These are phyloP conservation scores for Skeletonema potamos DNA, from an alignment of 108 stramenopile species.

Conservation along the genomic window DNA sequence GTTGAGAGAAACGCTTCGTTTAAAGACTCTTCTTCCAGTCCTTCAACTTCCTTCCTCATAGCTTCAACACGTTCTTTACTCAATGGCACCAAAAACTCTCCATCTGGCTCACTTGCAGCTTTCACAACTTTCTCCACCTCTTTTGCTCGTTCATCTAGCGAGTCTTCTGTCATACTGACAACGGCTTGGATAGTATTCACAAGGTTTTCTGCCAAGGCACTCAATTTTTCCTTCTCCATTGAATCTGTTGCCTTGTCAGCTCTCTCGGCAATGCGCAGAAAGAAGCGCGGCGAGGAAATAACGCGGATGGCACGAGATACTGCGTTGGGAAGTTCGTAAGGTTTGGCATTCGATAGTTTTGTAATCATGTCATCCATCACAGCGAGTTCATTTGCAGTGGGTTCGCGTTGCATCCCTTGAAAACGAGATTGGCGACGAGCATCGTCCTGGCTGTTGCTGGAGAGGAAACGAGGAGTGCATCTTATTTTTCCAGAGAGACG, in stretches of 20 bases:
- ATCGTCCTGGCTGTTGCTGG: slow-evolving; percentile 18
- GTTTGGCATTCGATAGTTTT: slow-evolving; percentile 77
- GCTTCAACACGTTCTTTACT: slow-evolving; percentile 58
- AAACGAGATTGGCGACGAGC: slow-evolving; percentile 50
- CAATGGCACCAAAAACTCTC: slow-evolving; percentile 87
- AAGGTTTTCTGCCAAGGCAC: slow-evolving; percentile 72
- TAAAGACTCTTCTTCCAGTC: slow-evolving; percentile 55
- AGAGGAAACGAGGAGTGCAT: slow-evolving; percentile 11
- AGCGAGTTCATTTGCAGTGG: slow-evolving; percentile 59
- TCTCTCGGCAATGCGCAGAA: slow-evolving; percentile 80
- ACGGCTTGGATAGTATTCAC: slow-evolving; percentile 77
- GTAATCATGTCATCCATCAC: slow-evolving; percentile 91
- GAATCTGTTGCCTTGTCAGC: slow-evolving; percentile 50
- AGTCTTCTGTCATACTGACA: slow-evolving; percentile 71
- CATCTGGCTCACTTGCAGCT: slow-evolving; percentile 84
- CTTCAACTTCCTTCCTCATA: slow-evolving; percentile 64
- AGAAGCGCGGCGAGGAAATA: slow-evolving; percentile 81
- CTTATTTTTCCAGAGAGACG: background rate
- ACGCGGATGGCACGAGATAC: slow-evolving; percentile 83
- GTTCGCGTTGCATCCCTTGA: slow-evolving; percentile 78
- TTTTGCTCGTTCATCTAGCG: slow-evolving; percentile 76
- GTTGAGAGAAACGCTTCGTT: slow-evolving; percentile 86
- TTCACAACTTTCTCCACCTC: slow-evolving; percentile 78
- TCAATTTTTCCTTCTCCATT: slow-evolving; percentile 62
- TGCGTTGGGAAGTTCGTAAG: slow-evolving; percentile 85